phyloP scores from a whole-genome alignment of 345 rosid genomes.

The Lepidium aucheri region DNA sequence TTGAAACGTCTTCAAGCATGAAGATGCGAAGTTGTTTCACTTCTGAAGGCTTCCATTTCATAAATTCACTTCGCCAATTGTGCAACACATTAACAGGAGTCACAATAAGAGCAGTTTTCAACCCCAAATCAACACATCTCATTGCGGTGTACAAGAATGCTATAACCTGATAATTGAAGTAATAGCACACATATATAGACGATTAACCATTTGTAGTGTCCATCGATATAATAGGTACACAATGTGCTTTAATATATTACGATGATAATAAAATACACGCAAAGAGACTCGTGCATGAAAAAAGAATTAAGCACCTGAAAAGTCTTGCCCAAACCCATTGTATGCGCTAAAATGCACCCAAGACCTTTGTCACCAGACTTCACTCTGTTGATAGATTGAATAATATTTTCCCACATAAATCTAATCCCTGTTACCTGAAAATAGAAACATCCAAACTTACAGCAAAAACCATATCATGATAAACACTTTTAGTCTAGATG shows the following conservation, averaged over 20 bases:
- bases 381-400: slow-evolving; percentile 74
- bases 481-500: neutral
- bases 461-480: slow-evolving; percentile 3
- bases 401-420: slow-evolving; percentile 97
- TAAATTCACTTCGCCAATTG: slow-evolving; percentile 92
- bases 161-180: slow-evolving; percentile 60
- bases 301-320: slow-evolving; percentile 60
- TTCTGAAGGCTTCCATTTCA: slow-evolving; percentile 94
- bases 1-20: slow-evolving; percentile 95
- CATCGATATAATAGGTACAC: neutral
- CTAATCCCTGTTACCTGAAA: slow-evolving; percentile 91
- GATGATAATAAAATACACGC: neutral
- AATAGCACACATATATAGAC: slow-evolving; percentile 10
- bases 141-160: slow-evolving; percentile 94
- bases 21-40: slow-evolving; percentile 75
- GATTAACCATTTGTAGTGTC: neutral
- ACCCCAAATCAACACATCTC: slow-evolving; percentile 86
- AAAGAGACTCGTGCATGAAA: neutral
- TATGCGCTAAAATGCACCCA: slow-evolving; percentile 98
- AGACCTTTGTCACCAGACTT: slow-evolving; percentile 96
- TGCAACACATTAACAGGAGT: slow-evolving; percentile 98
- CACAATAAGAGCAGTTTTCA: slow-evolving; percentile 85
- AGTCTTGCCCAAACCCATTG: slow-evolving; percentile 99
- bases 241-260: neutral
- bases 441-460: slow-evolving; percentile 17